These are phyloP conservation scores for Trichoderma arundinaceum DNA, from an alignment of 2,329 filamentous ascomycete genomes.

Conservation along the genomic window DNA sequence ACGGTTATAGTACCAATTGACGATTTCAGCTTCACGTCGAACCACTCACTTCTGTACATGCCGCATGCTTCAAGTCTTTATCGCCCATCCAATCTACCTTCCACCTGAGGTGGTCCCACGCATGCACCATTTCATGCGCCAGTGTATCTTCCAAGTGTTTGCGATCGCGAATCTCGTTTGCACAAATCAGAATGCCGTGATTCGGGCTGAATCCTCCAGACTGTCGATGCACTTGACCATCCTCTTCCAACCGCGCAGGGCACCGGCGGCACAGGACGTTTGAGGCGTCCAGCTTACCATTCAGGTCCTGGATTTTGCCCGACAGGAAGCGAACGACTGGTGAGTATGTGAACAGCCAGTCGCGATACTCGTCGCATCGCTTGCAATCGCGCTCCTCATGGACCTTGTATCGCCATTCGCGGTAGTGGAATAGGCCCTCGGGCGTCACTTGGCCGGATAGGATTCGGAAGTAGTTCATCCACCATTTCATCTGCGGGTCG, in stretches of 20 bases:
- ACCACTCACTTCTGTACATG: slow-evolving; percentile 80
- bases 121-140: slow-evolving; percentile 97
- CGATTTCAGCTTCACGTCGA: not conserved
- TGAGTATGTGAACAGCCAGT: slow-evolving; percentile 83
- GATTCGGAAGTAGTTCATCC: slow-evolving; percentile 86
- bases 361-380: slow-evolving; percentile 79
- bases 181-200: slow-evolving; percentile 89
- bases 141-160: slow-evolving; percentile 91
- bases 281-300: slow-evolving; percentile 71
- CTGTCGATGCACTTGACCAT: slow-evolving; percentile 66
- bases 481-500: slow-evolving; percentile 66
- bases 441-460: slow-evolving; percentile 73
- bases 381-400: slow-evolving; percentile 80
- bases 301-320: slow-evolving; percentile 78
- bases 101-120: slow-evolving; percentile 90
- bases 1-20: not conserved
- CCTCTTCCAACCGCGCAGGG: slow-evolving; percentile 60
- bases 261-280: slow-evolving; percentile 88
- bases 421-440: slow-evolving; percentile 76
- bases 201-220: slow-evolving; percentile 84
- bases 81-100: slow-evolving; percentile 80
- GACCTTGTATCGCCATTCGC: slow-evolving; percentile 73
- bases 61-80: slow-evolving; percentile 82
- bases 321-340: slow-evolving; percentile 87
- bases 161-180: slow-evolving; percentile 82